These are phyloP conservation scores for Yamadazyma conglobata DNA, from an alignment of 1,139 yeast species.

Conservation along the genomic window DNA sequence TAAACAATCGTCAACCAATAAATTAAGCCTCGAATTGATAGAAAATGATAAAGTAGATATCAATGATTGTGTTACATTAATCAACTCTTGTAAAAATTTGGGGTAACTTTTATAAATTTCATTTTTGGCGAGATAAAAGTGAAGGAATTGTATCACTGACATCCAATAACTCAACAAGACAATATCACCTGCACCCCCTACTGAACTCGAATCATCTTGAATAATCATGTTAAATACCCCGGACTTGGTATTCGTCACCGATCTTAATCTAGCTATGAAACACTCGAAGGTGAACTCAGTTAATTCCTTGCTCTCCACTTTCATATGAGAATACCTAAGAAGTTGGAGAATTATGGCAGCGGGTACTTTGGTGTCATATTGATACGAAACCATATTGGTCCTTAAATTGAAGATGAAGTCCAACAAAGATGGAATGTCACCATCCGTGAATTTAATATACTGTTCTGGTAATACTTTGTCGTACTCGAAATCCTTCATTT, in stretches of 20 bases:
- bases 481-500: conserved; percentile 44
- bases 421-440: conserved; percentile 60
- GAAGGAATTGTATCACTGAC: conserved; percentile 61
- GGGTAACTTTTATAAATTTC: conserved; percentile 55
- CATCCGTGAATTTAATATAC: conserved; percentile 58
- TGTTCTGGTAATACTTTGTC: conserved; percentile 44
- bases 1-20: conserved; percentile 59
- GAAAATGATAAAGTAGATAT: conserved; percentile 63
- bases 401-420: conserved; percentile 51
- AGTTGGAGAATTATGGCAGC: conserved; percentile 69
- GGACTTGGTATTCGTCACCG: conserved; percentile 56
- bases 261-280: conserved; percentile 57
- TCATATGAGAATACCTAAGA: conserved; percentile 58
- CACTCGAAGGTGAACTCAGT: conserved; percentile 58
- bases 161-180: conserved; percentile 73
- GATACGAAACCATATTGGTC: conserved; percentile 24
- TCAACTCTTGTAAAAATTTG: conserved; percentile 54
- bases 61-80: conserved; percentile 56
- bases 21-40: conserved; percentile 56
- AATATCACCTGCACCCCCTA: conserved; percentile 56
- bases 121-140: conserved; percentile 59
- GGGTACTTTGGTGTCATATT: conserved; percentile 59
- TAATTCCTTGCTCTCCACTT: conserved; percentile 49
- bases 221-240: conserved; percentile 52
- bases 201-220: conserved; percentile 20